Percentiles rank a stretch among this genome's conserved stretches.
Evolutionary conservation across 176 grass and related monocot genomes (phyloP).

Genomic region (Paspalum vaginatum): DNA sequence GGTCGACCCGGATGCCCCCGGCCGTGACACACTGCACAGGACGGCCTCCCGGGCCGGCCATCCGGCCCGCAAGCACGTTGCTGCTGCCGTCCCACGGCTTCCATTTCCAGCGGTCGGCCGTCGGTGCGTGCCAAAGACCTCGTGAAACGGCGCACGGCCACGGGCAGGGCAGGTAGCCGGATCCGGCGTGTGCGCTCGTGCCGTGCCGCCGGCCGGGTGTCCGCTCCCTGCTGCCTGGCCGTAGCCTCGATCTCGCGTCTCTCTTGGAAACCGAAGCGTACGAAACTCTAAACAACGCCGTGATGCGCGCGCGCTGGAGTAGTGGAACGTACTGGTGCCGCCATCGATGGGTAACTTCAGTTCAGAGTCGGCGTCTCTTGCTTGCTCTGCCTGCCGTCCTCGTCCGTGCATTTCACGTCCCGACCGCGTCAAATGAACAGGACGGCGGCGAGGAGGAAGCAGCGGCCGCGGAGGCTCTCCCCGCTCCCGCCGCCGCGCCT

Average conservation of each 20-base stretch:
- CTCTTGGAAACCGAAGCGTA: not conserved
- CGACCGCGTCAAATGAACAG: not conserved
- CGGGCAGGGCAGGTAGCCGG: not conserved
- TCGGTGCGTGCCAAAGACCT: not conserved
- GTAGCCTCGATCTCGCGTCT: not conserved
- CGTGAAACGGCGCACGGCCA: not conserved
- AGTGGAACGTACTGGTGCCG: slow-evolving; percentile 5
- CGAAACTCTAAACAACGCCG: slow-evolving; percentile 22
- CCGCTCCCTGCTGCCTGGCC: not conserved
- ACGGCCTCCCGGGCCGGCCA: no score
- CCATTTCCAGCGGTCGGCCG: not conserved
- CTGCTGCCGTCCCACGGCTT: no score
- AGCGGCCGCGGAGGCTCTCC: not conserved
- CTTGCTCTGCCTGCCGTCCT: not conserved
- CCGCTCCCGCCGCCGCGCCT: not conserved
- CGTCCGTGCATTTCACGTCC: not conserved
- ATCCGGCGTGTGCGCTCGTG: slow-evolving; percentile 30
- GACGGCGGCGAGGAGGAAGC: slow-evolving; percentile 5
- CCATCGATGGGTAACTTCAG: not conserved
- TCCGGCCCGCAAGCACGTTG: no score
- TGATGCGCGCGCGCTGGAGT: not conserved
- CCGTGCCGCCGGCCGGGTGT: not conserved
- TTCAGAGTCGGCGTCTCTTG: no score
- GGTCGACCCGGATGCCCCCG: no score
- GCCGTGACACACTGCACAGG: no score